phyloP scores from a whole-genome alignment of 2,329 filamentous ascomycete species.

The Fusarium pininemorale region DNA sequence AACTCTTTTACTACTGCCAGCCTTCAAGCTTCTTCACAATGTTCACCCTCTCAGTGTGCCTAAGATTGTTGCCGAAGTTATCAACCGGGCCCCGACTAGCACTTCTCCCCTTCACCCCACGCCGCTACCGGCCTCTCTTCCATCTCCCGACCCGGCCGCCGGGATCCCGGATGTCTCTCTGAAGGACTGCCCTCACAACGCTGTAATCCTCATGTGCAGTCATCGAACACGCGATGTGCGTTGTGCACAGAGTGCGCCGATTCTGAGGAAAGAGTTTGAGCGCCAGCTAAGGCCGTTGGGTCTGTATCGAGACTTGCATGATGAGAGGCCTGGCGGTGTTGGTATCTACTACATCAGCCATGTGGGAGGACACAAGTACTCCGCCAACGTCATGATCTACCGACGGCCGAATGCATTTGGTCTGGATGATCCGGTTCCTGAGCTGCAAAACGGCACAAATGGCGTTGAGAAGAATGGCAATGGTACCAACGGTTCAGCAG shows the following conservation, averaged over 20 bases:
- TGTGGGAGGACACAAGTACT: constrained; percentile 96
- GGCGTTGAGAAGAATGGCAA: constrained; percentile 33
- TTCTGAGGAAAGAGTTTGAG: constrained; percentile 89
- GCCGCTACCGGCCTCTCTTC: constrained; percentile 49
- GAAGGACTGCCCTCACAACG: constrained; percentile 78
- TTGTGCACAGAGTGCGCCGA: constrained; percentile 91
- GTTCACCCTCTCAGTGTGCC: constrained; percentile 80
- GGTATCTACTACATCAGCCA: constrained; percentile 97
- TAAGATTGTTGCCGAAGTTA: constrained; percentile 73
- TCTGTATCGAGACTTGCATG: constrained; percentile 85
- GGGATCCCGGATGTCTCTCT: constrained; percentile 46
- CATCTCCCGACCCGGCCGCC: constrained; percentile 43
- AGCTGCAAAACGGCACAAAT: constrained; percentile 43
- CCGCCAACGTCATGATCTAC: constrained; percentile 94
- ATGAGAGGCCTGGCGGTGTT: constrained; percentile 89
- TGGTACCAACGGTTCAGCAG: constrained; percentile 26
- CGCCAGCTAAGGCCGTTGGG: constrained; percentile 86
- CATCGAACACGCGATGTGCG: constrained; percentile 94
- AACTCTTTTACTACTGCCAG: constrained; percentile 82
- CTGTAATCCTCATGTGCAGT: constrained; percentile 91
- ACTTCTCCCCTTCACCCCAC: constrained; percentile 65
- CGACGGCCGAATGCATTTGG: constrained; percentile 70
- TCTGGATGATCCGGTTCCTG: constrained; percentile 53
- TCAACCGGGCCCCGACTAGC: constrained; percentile 79
- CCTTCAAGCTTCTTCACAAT: constrained; percentile 84